A percentile compares a stretch with the other conserved stretches of the same genome.
phyloP scores from a whole-genome alignment of 352 stramenopile genomes.

The Blastocystis sp. region DNA sequence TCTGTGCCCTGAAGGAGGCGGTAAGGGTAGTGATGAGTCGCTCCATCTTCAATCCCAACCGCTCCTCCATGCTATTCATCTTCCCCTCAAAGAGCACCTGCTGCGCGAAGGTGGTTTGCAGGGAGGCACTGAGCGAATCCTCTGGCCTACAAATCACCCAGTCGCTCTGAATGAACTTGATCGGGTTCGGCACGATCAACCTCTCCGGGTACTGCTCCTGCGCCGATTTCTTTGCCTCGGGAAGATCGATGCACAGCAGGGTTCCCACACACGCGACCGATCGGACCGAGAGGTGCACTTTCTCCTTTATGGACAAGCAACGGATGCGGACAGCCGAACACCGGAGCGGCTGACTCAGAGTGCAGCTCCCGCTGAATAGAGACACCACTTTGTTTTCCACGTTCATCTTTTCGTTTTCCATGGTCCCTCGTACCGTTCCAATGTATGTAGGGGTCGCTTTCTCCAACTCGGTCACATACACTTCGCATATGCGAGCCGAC shows the following conservation, averaged over 20 bases:
- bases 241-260: too few species aligned
- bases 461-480: slow-evolving; percentile 20
- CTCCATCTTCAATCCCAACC: background rate
- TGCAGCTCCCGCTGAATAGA: background rate
- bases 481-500: slow-evolving; percentile 43
- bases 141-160: too few species aligned
- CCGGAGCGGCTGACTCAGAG: background rate
- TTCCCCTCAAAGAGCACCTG: background rate
- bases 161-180: too few species aligned
- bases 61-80: slow-evolving; percentile 12
- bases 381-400: background rate
- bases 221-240: too few species aligned
- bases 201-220: too few species aligned
- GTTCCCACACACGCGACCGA: background rate
- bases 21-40: background rate
- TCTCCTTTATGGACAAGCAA: slow-evolving; percentile 38
- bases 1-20: background rate
- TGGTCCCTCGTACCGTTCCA: slow-evolving; percentile 15
- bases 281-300: background rate
- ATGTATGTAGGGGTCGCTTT: slow-evolving; percentile 26
- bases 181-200: too few species aligned
- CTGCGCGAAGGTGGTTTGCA: too few species aligned
- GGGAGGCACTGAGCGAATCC: too few species aligned
- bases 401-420: background rate
- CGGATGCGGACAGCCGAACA: slow-evolving; percentile 5